Percentiles rank a stretch among this genome's conserved stretches.
These are phyloP conservation scores for Ceratobasidium sp. DNA, from an alignment of 1,284 basidiomycete species.

Conservation along the genomic window DNA sequence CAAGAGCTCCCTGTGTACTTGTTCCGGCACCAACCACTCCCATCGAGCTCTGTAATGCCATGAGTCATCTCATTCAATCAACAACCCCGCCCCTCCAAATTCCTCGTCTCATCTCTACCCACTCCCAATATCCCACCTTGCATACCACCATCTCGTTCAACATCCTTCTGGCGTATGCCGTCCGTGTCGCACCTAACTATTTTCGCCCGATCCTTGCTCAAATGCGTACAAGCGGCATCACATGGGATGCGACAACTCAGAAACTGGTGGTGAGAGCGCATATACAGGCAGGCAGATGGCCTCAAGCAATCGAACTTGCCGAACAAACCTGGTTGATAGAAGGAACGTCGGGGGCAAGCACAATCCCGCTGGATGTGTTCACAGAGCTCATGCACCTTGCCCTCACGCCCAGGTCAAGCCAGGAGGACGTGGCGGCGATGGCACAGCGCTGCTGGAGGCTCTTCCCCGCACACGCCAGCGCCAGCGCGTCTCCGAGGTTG, in stretches of 20 bases:
- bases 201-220: neutral
- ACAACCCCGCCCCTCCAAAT: constrained; percentile 1
- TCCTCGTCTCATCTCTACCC: constrained; percentile 26
- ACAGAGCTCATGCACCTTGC: constrained; percentile 37
- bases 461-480: constrained; percentile 1
- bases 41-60: constrained; percentile 19
- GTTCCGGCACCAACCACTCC: constrained; percentile 20
- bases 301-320: constrained; percentile 17
- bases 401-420: constrained; percentile 3
- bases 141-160: constrained; percentile 17
- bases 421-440: neutral
- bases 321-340: constrained; percentile 10
- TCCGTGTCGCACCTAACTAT: constrained; percentile 22
- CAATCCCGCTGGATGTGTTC: constrained; percentile 21
- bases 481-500: constrained; percentile 2
- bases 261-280: constrained; percentile 31
- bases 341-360: constrained; percentile 1
- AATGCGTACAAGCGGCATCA: constrained; percentile 8
- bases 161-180: constrained; percentile 21
- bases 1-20: constrained; percentile 11
- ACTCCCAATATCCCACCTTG: constrained; percentile 18
- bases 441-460: constrained; percentile 21
- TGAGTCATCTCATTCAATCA: constrained; percentile 27
- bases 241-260: constrained; percentile 16
- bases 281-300: constrained; percentile 32